These are phyloP conservation scores for Cryptosporidium sp. DNA, from an alignment of 169 alveolate genomes.

Conservation along the genomic window DNA sequence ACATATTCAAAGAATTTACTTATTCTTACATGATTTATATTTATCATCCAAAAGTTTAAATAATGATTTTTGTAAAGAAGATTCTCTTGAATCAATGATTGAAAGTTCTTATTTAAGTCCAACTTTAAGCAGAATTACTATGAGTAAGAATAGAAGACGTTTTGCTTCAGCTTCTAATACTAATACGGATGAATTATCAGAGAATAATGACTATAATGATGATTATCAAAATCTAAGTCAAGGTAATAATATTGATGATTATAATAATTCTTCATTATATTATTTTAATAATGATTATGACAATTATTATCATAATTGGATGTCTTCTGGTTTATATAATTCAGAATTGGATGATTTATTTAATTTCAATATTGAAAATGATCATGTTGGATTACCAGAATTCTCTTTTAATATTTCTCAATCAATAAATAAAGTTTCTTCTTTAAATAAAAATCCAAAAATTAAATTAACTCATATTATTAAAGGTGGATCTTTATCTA, in stretches of 20 bases:
- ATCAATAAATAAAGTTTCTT: neutral
- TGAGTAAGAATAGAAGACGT: neutral
- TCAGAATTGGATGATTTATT: constrained; percentile 6
- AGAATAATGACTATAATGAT: no score
- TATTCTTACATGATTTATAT: constrained; percentile 9
- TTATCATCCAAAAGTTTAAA: neutral
- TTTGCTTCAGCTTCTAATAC: neutral
- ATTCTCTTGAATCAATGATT: neutral
- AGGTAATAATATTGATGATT: no score
- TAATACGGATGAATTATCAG: neutral
- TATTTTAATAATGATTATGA: neutral
- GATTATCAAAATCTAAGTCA: no score
- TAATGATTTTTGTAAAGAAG: neutral
- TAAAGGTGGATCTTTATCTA: constrained; percentile 62
- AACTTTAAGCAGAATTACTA: neutral
- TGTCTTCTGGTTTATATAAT: constrained; percentile 39
- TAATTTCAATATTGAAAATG: constrained; percentile 33
- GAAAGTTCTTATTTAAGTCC: neutral
- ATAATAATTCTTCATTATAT: neutral
- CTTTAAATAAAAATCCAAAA: neutral
- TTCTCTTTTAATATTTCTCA: constrained; percentile 12
- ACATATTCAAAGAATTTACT: constrained; percentile 32
- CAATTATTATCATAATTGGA: constrained; percentile 41
- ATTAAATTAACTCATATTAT: constrained; percentile 36
- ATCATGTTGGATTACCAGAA: constrained; percentile 36